Evolutionary conservation across 495 filamentous ascomycete species (phyloP).

Genomic region (Daldinia bambusicola): DNA sequence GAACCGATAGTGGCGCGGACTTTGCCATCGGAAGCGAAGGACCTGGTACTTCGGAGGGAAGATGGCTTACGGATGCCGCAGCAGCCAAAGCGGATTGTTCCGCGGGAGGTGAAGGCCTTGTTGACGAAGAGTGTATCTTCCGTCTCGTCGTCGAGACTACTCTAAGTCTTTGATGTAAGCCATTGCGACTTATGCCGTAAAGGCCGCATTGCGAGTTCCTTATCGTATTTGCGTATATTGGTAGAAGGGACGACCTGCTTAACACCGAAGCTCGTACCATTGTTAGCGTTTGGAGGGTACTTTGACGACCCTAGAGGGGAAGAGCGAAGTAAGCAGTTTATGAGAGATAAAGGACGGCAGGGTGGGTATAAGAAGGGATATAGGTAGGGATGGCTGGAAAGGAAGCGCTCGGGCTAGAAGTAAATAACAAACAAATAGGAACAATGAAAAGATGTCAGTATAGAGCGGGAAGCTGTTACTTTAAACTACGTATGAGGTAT

Average conservation of each 20-base stretch:
- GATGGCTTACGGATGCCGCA: conserved; percentile 25
- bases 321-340: background rate
- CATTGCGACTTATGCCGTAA: conserved; percentile 38
- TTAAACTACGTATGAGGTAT: conserved; percentile 21
- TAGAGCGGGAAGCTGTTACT: conserved; percentile 24
- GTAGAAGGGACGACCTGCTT: conserved; percentile 41
- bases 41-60: conserved; percentile 32
- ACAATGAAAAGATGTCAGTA: conserved; percentile 26
- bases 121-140: conserved; percentile 56
- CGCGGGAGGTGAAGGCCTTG: conserved; percentile 49
- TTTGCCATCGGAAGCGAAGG: conserved; percentile 45
- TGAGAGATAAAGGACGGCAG: background rate
- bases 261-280: conserved; percentile 43
- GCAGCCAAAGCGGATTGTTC: conserved; percentile 43
- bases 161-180: conserved; percentile 22
- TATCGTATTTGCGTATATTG: conserved; percentile 30
- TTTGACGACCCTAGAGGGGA: background rate
- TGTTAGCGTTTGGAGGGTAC: conserved; percentile 22
- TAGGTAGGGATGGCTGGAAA: conserved; percentile 3
- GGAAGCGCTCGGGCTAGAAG: background rate
- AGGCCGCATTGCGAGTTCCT: conserved; percentile 37
- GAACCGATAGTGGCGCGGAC: conserved; percentile 69
- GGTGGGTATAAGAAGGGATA: background rate
- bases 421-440: conserved; percentile 11
- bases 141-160: conserved; percentile 32